A percentile compares a stretch with the other conserved stretches of the same genome.
phyloP scores from a whole-genome alignment of 73 alveolate species.

The Stentor roeselii region DNA sequence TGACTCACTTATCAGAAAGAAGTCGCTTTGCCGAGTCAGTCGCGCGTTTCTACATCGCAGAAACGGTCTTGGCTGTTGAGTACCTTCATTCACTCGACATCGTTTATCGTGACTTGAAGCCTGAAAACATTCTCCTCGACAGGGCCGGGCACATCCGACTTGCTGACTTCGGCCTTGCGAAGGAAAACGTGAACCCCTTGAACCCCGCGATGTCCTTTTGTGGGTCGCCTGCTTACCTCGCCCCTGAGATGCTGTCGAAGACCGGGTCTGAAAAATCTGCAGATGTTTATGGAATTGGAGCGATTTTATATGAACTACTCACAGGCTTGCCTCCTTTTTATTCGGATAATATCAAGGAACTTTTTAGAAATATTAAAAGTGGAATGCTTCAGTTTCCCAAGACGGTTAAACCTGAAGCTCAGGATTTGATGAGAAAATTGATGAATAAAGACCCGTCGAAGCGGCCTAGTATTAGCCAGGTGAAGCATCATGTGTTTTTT shows the following conservation, averaged over 20 bases:
- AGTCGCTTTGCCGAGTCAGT: constrained; percentile 11
- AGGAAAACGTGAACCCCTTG: constrained; percentile 21
- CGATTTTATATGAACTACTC: constrained; percentile 64
- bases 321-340: constrained; percentile 79
- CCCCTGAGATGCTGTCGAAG: constrained; percentile 23
- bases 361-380: constrained; percentile 55
- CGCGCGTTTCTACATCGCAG: constrained; percentile 9
- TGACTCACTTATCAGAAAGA: constrained; percentile 24
- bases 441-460: constrained; percentile 57
- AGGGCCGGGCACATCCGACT: constrained; percentile 21
- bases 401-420: constrained; percentile 53
- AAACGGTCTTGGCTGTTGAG: constrained; percentile 18
- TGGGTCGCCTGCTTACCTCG: constrained; percentile 22
- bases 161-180: constrained; percentile 24
- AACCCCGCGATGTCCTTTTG: constrained; percentile 24
- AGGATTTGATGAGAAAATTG: constrained; percentile 50
- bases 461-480: constrained; percentile 48
- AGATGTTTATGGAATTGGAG: constrained; percentile 70
- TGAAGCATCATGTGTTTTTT: constrained; percentile 66
- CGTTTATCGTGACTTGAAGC: constrained; percentile 16
- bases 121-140: neutral
- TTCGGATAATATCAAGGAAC: constrained; percentile 58
- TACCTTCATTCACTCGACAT: constrained; percentile 15
- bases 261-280: constrained; percentile 42
- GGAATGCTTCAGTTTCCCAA: constrained; percentile 70